Percentiles rank a stretch among this genome's conserved stretches.
These are phyloP conservation scores for Arachnomyces sp. DNA, from an alignment of 2,329 filamentous ascomycete genomes.

Conservation along the genomic window DNA sequence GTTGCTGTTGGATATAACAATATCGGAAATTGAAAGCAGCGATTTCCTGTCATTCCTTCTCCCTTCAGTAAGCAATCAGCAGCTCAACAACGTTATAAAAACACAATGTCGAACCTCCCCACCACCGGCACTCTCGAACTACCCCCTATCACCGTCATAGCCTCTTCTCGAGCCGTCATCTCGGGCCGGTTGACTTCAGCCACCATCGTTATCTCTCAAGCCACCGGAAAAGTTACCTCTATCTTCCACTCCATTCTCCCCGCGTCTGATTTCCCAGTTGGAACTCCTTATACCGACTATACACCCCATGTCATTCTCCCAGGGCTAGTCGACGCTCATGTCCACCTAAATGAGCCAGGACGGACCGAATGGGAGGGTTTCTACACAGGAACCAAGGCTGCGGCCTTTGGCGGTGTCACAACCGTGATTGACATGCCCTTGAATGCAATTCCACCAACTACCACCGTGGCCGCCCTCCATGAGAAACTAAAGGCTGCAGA, in stretches of 20 bases:
- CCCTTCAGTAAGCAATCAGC: no score
- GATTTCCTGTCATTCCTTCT: no score
- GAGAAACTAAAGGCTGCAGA: slow-evolving; percentile 78
- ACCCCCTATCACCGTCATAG: slow-evolving; percentile 62
- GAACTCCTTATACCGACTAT: slow-evolving; percentile 71
- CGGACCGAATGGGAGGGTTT: slow-evolving; percentile 98
- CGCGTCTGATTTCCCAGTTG: slow-evolving; percentile 62
- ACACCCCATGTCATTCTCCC: slow-evolving; percentile 79
- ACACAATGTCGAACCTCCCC: background rate
- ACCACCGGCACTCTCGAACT: slow-evolving; percentile 7
- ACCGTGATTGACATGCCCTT: slow-evolving; percentile 97
- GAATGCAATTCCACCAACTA: slow-evolving; percentile 94
- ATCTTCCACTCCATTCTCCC: slow-evolving; percentile 70
- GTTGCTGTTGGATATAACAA: no score
- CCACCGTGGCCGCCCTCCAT: slow-evolving; percentile 70
- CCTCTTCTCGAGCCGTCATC: slow-evolving; percentile 76
- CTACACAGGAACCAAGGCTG: slow-evolving; percentile 85
- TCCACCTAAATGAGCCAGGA: slow-evolving; percentile 94
- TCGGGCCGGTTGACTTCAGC: slow-evolving; percentile 70
- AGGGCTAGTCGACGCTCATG: slow-evolving; percentile 90
- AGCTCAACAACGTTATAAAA: no score
- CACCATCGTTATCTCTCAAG: slow-evolving; percentile 69
- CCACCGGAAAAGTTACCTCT: slow-evolving; percentile 75
- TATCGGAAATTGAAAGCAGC: no score
- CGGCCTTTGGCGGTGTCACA: slow-evolving; percentile 91